A percentile compares a stretch with the other conserved stretches of the same genome.
These are phyloP conservation scores for Microcyclospora tardicrescens DNA, from an alignment of 2,329 filamentous ascomycete species.

Conservation along the genomic window DNA sequence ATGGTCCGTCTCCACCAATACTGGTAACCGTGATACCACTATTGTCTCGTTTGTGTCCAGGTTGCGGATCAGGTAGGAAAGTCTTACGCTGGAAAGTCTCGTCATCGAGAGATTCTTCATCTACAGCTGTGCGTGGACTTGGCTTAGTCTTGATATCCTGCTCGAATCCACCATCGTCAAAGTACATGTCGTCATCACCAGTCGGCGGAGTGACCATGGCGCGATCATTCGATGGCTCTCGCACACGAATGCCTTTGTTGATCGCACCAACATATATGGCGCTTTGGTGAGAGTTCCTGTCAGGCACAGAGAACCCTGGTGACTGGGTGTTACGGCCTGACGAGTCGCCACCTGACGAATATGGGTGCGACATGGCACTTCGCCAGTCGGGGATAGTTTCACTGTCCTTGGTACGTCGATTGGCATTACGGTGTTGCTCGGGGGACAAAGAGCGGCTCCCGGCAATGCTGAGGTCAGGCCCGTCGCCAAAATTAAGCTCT, in stretches of 20 bases:
- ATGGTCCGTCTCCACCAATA: conserved; percentile 16
- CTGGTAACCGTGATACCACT: conserved; percentile 11
- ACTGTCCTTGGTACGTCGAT: conserved; percentile 4
- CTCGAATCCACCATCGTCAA: conserved; percentile 24
- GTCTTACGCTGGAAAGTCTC: conserved; percentile 2
- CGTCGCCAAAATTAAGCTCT: conserved; percentile 10
- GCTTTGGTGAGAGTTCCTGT: no score
- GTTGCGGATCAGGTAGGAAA: background rate
- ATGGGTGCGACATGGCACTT: no score
- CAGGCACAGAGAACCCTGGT: no score
- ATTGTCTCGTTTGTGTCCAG: conserved; percentile 9
- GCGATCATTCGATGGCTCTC: no score
- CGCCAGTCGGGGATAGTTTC: conserved; percentile 3
- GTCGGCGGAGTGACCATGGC: no score
- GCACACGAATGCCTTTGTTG: conserved; percentile 71
- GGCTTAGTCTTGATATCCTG: conserved; percentile 13
- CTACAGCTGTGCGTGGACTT: conserved; percentile 7
- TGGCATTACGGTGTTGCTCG: background rate
- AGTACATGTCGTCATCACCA: conserved; percentile 22
- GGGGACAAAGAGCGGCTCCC: conserved; percentile 4
- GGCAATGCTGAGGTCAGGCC: conserved; percentile 3
- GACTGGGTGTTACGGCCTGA: no score
- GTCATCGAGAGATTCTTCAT: conserved; percentile 27
- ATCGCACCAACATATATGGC: conserved; percentile 47
- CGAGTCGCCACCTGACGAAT: no score